These are phyloP conservation scores for Claviceps sp. DNA, from an alignment of 2,329 filamentous ascomycete species.

Conservation along the genomic window DNA sequence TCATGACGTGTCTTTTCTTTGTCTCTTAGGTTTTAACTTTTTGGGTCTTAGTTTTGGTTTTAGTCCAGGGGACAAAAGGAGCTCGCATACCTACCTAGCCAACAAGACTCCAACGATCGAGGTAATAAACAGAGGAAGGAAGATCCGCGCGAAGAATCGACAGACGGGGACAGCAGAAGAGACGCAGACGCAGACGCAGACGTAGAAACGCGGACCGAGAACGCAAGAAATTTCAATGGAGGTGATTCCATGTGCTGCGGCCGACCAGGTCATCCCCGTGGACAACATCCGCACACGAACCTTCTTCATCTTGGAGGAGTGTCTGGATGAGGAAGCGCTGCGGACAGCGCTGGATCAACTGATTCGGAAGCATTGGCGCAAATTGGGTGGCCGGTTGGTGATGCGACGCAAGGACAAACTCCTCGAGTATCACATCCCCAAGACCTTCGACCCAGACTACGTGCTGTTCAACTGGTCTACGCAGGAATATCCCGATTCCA, in stretches of 20 bases:
- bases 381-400: conserved; percentile 2
- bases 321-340: background rate
- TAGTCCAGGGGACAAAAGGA: too few species aligned
- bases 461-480: conserved; percentile 2
- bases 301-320: conserved; percentile 3
- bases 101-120: too few species aligned
- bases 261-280: background rate
- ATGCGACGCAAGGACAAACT: background rate
- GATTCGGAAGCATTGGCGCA: conserved; percentile 3
- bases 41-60: too few species aligned
- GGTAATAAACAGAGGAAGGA: too few species aligned
- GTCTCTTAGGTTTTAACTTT: too few species aligned
- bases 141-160: too few species aligned
- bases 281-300: conserved; percentile 2
- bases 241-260: background rate
- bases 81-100: too few species aligned
- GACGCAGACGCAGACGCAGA: too few species aligned
- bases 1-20: too few species aligned
- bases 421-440: conserved; percentile 3
- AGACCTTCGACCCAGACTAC: background rate
- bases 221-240: background rate
- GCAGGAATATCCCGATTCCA: background rate
- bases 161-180: too few species aligned
- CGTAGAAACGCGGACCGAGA: too few species aligned
- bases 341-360: background rate